Percentiles rank a stretch among this genome's conserved stretches.
These are phyloP conservation scores for Spatholobus suberectus DNA, from an alignment of 306 rosid species.

Conservation along the genomic window DNA sequence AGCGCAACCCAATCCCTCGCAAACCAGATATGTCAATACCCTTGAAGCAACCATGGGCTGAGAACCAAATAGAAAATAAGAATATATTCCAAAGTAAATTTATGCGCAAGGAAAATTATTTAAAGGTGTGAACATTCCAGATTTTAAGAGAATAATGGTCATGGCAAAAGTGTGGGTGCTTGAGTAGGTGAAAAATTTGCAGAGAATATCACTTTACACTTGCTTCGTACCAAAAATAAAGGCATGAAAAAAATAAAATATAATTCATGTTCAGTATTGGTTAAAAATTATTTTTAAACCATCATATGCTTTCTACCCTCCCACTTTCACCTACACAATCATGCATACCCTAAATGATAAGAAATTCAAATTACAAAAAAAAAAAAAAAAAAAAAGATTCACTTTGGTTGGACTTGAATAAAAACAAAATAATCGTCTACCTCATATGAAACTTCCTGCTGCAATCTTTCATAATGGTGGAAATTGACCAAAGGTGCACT, in stretches of 20 bases:
- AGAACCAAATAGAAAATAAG: constrained; percentile 11
- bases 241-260: constrained; percentile 1
- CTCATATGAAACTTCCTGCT: constrained; percentile 66
- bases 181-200: not conserved
- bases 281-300: not conserved
- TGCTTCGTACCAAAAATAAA: not conserved
- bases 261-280: not conserved
- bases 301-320: not conserved
- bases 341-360: constrained; percentile 5
- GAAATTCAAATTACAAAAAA: not conserved
- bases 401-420: not conserved
- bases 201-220: not conserved
- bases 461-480: constrained; percentile 79
- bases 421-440: constrained; percentile 50
- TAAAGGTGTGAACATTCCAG: not conserved
- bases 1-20: not conserved
- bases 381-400: not conserved
- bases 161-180: not conserved
- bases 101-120: constrained; percentile 1
- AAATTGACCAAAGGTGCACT: constrained; percentile 75
- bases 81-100: not conserved
- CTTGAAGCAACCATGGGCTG: constrained; percentile 18
- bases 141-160: not conserved
- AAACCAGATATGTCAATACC: not conserved
- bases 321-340: constrained; percentile 20